Base-by-base conservation (phyloP, 2,329 filamentous ascomycete species). In the Xylaria multiplex region DNA sequence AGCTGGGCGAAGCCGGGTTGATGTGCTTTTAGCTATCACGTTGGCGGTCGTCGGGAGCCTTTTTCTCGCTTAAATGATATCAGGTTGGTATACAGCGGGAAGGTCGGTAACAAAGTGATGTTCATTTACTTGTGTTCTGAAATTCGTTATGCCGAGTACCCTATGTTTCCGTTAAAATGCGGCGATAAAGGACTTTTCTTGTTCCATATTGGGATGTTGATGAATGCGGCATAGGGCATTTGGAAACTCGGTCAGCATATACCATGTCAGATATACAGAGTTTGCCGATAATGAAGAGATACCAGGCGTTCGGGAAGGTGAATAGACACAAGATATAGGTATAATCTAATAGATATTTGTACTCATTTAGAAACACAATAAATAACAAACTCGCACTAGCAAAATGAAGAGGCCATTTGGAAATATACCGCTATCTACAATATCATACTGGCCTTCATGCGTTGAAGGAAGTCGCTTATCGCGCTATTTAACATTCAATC, bases 291-390 rank as follows among this genome's bases (percentile, higher is more conserved):
- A 49, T 22, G 50, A 52, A 22, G 6, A 40, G 37, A 48, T 66
- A 49, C 43, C 27, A 63, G 64, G 64, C 59, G 64, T 66, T 63
- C 19, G 19, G 64, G 49, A 54, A 43, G 27, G 42, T 24, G 22
- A 43, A 42, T 58, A 66, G 59, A 66, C 14, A 32, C 16, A 45
- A 27, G 19, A 35, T 43, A 62, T 48, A 53, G 53, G 57, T n/a
- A n/a, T n/a, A 61, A 43, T 49, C 8, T 60, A 32, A 62, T n/a
- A 14, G n/a, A 6, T 14, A 6, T 27, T 54, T 6, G 6, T 37
- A 54, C 42, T 14, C 7, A 42, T 37, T 14, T 46, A 42, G 14
- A 19, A 14, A n/a, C n/a, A 32, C 32, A 50, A 57, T 27, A 22
- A 7, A 30, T 35, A 16, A 35, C 19, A 8, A 8, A 37, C 35